Base-by-base conservation (phyloP, 495 filamentous ascomycete genomes). In the Annulohypoxylon moriforme region DNA sequence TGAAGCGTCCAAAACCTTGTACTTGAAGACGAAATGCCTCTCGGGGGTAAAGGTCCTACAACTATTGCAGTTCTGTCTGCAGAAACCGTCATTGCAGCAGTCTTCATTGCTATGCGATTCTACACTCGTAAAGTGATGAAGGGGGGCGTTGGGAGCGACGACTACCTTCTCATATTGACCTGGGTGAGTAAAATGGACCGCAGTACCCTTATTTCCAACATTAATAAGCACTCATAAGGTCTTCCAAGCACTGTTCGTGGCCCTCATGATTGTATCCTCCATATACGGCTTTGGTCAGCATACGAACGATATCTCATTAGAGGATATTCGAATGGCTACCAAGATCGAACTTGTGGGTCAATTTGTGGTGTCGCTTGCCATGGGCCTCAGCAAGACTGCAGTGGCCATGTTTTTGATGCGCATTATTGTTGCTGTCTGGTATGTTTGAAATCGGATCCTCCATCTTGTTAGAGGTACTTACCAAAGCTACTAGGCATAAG, bases 271-370 rank as follows among this genome's bases (percentile, higher is more conserved):
- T 10, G 38, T 40, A 11, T 68, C 73, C 16, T 60, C 64, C 33
- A 4, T 61, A 4, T 57, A 73, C 34, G 72, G 72, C 13, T 64
- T 75, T 36, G 70, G 73, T 1, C 59, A 69, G 57, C 70, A 76
- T 40, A 57, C 40, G 4, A 49, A 40, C 2, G 56, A 69, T 22
- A 49, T 73, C 40, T 56, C 60, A 3, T 13, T 38, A 25, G 60
- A 68, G 6, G 59, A 63, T 29, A 16, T 58, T 7, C 59, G 67
- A 52, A 59, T 44, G 31, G 59, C 67, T 8, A 69, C 53, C 10
- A 44, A 59, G 29, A 27, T 58, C 0, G 67, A 64, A 27, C 6
- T 69, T 27, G 29, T 62, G 2, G 40, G 49, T 24, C 66, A 68
- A 50, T 62, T 55, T 34, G 1, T 31, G 6, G 22, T 68, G 29